Conservation (phyloP, 2,329 filamentous ascomycete species). For the Cladophialophora bantiana region DNA sequence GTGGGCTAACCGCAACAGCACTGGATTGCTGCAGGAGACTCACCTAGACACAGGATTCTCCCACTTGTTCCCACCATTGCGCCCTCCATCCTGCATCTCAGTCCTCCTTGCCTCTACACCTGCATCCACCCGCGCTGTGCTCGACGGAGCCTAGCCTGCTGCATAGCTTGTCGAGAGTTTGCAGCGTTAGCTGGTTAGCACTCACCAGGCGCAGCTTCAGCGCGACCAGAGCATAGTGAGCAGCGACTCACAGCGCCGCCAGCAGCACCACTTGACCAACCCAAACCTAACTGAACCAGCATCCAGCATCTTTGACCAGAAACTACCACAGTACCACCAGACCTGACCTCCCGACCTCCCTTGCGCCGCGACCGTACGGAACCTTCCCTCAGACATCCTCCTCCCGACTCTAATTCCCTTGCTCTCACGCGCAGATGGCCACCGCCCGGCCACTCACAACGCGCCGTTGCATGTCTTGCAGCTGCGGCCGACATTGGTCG, state of each 20-base stretch:
- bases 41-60: constrained; percentile 25
- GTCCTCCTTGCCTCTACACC: constrained; percentile 12
- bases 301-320: constrained; percentile 14
- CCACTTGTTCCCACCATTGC: constrained; percentile 23
- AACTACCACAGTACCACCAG: background rate
- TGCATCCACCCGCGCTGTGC: constrained; percentile 31
- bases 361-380: constrained; percentile 21
- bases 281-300: constrained; percentile 14
- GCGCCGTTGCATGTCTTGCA: constrained; percentile 38
- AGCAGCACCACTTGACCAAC: constrained; percentile 18
- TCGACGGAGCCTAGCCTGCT: constrained; percentile 33
- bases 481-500: constrained; percentile 35
- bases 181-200: constrained; percentile 6
- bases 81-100: constrained; percentile 28
- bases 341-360: background rate
- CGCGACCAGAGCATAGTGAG: background rate
- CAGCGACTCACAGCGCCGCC: constrained; percentile 13
- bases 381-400: constrained; percentile 30
- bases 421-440: constrained; percentile 30
- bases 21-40: constrained; percentile 33
- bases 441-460: constrained; percentile 35
- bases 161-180: constrained; percentile 24
- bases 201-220: constrained; percentile 15
- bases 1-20: constrained; percentile 31
- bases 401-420: constrained; percentile 23